phyloP scores from a whole-genome alignment of 2,329 filamentous ascomycete species.

The Talaromyces funiculosus region DNA sequence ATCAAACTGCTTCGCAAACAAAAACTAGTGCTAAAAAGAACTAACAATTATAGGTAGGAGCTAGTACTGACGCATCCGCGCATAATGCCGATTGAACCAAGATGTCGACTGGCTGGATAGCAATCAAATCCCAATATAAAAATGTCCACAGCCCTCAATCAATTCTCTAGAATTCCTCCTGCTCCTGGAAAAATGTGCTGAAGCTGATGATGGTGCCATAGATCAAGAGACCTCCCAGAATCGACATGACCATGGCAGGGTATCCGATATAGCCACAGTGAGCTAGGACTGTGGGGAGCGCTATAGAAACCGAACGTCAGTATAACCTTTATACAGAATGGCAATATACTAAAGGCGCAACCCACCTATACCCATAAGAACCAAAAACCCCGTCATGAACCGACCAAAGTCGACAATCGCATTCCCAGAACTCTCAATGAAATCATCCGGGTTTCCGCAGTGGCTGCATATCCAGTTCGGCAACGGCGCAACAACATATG shows the following conservation, averaged over 20 bases:
- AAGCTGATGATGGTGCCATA: constrained; percentile 99
- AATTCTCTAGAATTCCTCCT: constrained; percentile 75
- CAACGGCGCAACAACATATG: constrained; percentile 86
- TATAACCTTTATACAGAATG: background rate
- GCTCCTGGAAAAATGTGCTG: constrained; percentile 95
- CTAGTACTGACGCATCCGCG: background rate
- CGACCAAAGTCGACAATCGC: constrained; percentile 88
- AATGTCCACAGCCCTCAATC: background rate
- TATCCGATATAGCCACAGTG: constrained; percentile 77
- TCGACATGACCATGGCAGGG: constrained; percentile 91
- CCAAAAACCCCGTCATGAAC: constrained; percentile 91
- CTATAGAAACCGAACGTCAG: constrained; percentile 43
- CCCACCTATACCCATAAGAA: constrained; percentile 95
- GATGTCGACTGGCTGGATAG: background rate
- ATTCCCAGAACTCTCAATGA: constrained; percentile 76
- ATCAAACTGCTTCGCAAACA: background rate
- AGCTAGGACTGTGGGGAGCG: constrained; percentile 79
- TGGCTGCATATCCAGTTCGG: constrained; percentile 94
- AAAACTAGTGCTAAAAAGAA: background rate
- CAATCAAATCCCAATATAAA: background rate
- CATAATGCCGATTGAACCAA: background rate
- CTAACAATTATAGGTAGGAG: background rate
- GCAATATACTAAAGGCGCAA: background rate
- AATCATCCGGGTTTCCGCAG: constrained; percentile 89
- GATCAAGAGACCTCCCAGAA: constrained; percentile 85